Evolutionary conservation across 2,329 filamentous ascomycete species (phyloP).

Genomic region (Aspergillus vadensis): DNA sequence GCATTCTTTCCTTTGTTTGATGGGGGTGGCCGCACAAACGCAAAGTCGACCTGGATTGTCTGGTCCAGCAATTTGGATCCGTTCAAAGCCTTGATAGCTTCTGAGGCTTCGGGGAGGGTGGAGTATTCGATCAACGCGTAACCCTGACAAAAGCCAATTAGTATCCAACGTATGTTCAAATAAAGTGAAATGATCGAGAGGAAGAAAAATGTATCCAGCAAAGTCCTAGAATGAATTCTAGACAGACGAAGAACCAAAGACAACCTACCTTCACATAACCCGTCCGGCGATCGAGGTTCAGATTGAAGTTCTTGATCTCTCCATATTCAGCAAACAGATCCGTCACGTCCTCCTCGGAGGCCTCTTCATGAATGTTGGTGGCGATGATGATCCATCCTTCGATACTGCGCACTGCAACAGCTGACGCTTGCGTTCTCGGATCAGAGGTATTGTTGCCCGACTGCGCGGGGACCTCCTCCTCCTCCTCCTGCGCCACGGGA

Average conservation of each 20-base stretch:
- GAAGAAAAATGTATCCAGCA: not conserved
- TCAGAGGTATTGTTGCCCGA: constrained; percentile 38
- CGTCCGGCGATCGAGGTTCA: constrained; percentile 66
- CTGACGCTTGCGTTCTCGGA: constrained; percentile 47
- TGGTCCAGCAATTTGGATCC: constrained; percentile 65
- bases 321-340: constrained; percentile 68
- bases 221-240: not conserved
- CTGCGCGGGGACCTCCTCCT: constrained; percentile 32
- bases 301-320: constrained; percentile 67
- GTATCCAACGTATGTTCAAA: not conserved
- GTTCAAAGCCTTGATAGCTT: constrained; percentile 63
- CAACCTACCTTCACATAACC: constrained; percentile 66
- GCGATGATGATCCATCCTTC: constrained; percentile 71
- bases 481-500: constrained; percentile 37
- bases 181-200: no score
- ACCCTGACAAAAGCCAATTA: constrained; percentile 49
- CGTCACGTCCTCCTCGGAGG: constrained; percentile 66
- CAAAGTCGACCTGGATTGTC: constrained; percentile 66
- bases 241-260: not conserved
- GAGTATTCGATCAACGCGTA: constrained; percentile 69
- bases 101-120: constrained; percentile 63
- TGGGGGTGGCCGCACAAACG: constrained; percentile 64
- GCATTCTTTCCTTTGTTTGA: constrained; percentile 47
- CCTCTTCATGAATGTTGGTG: constrained; percentile 69
- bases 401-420: constrained; percentile 65